Evolutionary conservation across 2,329 filamentous ascomycete genomes (phyloP).

Genomic region (Colletotrichum higginsianum): DNA sequence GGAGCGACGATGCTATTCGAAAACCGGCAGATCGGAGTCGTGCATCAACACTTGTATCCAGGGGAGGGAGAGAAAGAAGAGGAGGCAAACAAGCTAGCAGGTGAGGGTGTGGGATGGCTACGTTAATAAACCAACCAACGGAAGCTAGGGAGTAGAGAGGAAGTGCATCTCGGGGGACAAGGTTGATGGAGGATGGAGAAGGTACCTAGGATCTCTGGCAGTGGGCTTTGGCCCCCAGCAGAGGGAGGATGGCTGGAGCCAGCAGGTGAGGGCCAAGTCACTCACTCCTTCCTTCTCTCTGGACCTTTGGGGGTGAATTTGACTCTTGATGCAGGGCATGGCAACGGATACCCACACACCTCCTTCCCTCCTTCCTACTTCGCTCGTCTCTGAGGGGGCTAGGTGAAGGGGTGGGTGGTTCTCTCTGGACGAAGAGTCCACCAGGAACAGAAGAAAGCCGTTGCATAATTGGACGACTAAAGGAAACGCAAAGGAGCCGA

Average conservation of each 20-base stretch:
- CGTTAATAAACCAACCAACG: conserved; percentile 24
- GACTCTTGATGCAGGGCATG: conserved; percentile 19
- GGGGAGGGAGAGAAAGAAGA: not conserved
- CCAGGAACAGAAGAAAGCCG: conserved; percentile 23
- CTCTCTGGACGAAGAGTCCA: conserved; percentile 6
- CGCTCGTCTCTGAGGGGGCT: conserved; percentile 1
- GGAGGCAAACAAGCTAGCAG: not conserved
- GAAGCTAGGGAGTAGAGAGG: conserved; percentile 12
- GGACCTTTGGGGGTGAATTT: conserved; percentile 9
- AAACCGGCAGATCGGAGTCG: conserved; percentile 23
- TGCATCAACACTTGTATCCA: conserved; percentile 31
- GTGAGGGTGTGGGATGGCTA: conserved; percentile 25
- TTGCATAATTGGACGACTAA: conserved; percentile 32
- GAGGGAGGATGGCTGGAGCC: conserved; percentile 4
- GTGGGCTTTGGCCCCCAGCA: conserved; percentile 16
- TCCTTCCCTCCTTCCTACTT: conserved; percentile 26
- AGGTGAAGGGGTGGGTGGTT: conserved; percentile 8
- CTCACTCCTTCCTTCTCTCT: conserved; percentile 21
- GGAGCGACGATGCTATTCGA: conserved; percentile 39
- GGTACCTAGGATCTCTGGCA: not conserved
- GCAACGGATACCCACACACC: conserved; percentile 24
- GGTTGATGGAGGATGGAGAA: conserved; percentile 26
- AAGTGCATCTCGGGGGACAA: conserved; percentile 27
- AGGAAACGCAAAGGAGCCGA: conserved; percentile 31
- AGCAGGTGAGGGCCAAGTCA: conserved; percentile 6